phyloP scores from a whole-genome alignment of 176 grass and related monocot species.

The Carex pumila region DNA sequence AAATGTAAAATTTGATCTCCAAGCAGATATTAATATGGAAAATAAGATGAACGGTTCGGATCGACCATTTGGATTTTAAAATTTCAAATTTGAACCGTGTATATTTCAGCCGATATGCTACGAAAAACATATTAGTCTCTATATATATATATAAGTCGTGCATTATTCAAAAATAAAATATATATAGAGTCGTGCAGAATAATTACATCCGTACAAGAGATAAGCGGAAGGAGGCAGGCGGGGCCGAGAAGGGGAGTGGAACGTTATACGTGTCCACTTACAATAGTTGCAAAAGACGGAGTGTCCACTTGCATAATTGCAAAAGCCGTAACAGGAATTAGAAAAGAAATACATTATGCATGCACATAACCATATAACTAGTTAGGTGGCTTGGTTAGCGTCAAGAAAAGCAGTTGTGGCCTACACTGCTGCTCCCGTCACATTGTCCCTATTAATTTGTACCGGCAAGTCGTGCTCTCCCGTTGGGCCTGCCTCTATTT shows the following conservation, averaged over 20 bases:
- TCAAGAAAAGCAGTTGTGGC: background rate
- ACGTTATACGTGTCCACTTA: background rate
- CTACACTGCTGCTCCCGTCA: background rate
- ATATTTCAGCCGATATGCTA: no score
- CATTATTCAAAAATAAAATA: no score
- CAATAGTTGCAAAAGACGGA: background rate
- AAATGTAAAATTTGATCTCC: no score
- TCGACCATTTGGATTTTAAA: no score
- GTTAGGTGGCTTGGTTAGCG: background rate
- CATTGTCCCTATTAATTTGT: background rate
- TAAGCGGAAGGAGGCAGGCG: background rate
- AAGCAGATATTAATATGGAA: no score
- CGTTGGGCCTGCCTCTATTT: background rate
- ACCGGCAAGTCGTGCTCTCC: background rate
- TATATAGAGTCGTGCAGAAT: no score
- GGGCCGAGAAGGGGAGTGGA: background rate
- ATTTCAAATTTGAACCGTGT: no score
- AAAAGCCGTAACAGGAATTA: background rate
- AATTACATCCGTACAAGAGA: background rate
- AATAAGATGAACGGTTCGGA: no score
- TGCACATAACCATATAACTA: background rate
- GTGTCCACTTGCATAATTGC: background rate
- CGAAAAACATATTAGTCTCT: no score
- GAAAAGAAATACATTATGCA: background rate
- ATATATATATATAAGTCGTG: no score